Evolutionary conservation across 2,329 filamentous ascomycete genomes (phyloP).

Genomic region (Phaeosphaeria sp.): DNA sequence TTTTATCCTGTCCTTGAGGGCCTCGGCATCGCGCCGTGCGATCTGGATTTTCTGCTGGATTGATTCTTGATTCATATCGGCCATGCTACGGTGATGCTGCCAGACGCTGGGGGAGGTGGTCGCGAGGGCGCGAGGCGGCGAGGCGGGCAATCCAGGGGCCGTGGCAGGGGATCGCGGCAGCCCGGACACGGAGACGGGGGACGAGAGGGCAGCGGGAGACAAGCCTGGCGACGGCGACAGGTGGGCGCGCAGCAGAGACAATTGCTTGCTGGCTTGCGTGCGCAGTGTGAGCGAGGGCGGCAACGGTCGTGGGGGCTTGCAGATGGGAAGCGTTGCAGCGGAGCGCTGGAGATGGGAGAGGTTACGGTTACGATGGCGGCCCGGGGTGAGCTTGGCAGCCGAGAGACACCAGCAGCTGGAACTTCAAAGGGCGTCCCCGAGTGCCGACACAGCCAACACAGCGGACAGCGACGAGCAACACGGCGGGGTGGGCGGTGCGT

Average conservation of each 20-base stretch:
- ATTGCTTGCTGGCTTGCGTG: slow-evolving; percentile 44
- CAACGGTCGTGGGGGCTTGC: slow-evolving; percentile 19
- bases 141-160: slow-evolving; percentile 44
- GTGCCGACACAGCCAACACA: slow-evolving; percentile 5
- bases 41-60: slow-evolving; percentile 79
- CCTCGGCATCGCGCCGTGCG: slow-evolving; percentile 96
- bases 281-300: slow-evolving; percentile 14
- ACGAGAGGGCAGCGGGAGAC: slow-evolving; percentile 11
- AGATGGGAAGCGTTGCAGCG: slow-evolving; percentile 26
- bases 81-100: slow-evolving; percentile 42
- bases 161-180: slow-evolving; percentile 38
- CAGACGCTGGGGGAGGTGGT: slow-evolving; percentile 15
- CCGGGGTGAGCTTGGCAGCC: slow-evolving; percentile 37
- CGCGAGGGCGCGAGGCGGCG: slow-evolving; percentile 25
- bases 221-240: slow-evolving; percentile 28
- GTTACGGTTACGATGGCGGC: slow-evolving; percentile 36
- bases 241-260: slow-evolving; percentile 35
- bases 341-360: slow-evolving; percentile 36
- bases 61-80: slow-evolving; percentile 58
- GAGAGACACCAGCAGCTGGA: slow-evolving; percentile 34
- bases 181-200: slow-evolving; percentile 21
- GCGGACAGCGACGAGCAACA: neutral
- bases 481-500: neutral
- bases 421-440: slow-evolving; percentile 22
- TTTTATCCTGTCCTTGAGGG: slow-evolving; percentile 98